Conservation (phyloP, 495 filamentous ascomycete species). For the Copromyces sp. region DNA sequence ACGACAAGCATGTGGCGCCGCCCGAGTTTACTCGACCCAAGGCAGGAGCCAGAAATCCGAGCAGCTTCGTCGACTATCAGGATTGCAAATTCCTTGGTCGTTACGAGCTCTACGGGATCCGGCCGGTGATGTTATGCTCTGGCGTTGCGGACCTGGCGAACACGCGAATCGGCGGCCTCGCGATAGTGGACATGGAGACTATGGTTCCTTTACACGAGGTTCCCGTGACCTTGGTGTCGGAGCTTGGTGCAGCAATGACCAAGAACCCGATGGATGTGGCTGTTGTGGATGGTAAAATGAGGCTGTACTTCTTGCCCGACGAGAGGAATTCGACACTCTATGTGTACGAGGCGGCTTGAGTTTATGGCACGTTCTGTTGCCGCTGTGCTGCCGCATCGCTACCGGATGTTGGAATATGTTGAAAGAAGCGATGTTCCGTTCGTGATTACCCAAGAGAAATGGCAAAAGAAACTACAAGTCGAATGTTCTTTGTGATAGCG, state of each 20-base stretch:
- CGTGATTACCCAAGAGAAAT: neutral
- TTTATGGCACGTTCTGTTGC: neutral
- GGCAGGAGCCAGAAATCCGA: slow-evolving; percentile 13
- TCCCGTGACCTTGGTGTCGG: slow-evolving; percentile 25
- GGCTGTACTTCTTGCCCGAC: slow-evolving; percentile 27
- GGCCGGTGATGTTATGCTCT: slow-evolving; percentile 29
- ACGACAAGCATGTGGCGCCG: slow-evolving; percentile 10
- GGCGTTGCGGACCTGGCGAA: slow-evolving; percentile 20
- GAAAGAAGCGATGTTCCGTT: too few relatives aligned
- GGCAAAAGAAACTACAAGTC: neutral
- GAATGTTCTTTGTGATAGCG: neutral
- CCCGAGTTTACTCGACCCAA: slow-evolving; percentile 20
- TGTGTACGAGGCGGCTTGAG: slow-evolving; percentile 23
- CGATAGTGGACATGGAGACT: slow-evolving; percentile 25
- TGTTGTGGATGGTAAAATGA: slow-evolving; percentile 25
- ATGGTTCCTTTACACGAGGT: slow-evolving; percentile 27
- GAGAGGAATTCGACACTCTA: slow-evolving; percentile 28
- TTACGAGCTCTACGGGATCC: slow-evolving; percentile 9
- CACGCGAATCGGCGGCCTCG: slow-evolving; percentile 24
- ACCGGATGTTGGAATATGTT: too few relatives aligned
- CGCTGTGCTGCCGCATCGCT: too few relatives aligned
- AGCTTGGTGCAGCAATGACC: slow-evolving; percentile 18
- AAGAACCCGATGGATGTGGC: slow-evolving; percentile 30
- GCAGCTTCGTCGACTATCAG: slow-evolving; percentile 28
- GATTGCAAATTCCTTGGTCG: slow-evolving; percentile 31